Evolutionary conservation across 768 basidiomycete genomes (phyloP).

Genomic region (Tephrocybe rancida): DNA sequence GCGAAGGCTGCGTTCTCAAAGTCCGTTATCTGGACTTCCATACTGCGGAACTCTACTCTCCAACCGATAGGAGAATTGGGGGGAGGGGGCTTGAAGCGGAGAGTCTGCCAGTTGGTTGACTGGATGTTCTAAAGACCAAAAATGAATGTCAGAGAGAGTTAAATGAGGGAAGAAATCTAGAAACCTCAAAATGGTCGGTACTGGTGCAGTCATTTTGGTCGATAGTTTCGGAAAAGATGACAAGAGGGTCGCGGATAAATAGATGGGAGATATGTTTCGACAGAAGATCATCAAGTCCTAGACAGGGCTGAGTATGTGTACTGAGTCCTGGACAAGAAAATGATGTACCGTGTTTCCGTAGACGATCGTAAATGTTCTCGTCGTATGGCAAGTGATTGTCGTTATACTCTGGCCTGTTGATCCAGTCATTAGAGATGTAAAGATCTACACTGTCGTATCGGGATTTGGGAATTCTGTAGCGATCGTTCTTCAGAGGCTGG

Average conservation of each 20-base stretch:
- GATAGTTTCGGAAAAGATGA: slow-evolving; percentile 92
- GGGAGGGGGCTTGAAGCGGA: slow-evolving; percentile 98
- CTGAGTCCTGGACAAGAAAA: neutral
- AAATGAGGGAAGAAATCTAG: slow-evolving; percentile 8
- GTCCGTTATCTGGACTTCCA: slow-evolving; percentile 99
- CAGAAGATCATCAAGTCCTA: slow-evolving; percentile 85
- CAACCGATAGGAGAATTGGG: slow-evolving; percentile 92
- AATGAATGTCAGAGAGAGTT: neutral
- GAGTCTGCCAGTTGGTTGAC: slow-evolving; percentile 99
- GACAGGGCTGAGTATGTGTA: neutral
- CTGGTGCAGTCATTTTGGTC: slow-evolving; percentile 88
- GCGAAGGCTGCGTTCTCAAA: slow-evolving; percentile 99
- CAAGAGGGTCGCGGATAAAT: slow-evolving; percentile 97
- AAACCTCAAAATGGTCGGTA: slow-evolving; percentile 94
- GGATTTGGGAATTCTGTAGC: slow-evolving; percentile 89
- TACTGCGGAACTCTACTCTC: slow-evolving; percentile 97
- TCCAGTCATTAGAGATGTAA: slow-evolving; percentile 86
- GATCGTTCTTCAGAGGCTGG: slow-evolving; percentile 77
- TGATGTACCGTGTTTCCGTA: slow-evolving; percentile 73
- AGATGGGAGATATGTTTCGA: slow-evolving; percentile 93
- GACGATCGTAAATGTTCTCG: slow-evolving; percentile 66
- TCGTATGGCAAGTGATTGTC: slow-evolving; percentile 85
- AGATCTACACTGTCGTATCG: slow-evolving; percentile 96
- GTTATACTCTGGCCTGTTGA: slow-evolving; percentile 92
- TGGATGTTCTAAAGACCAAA: slow-evolving; percentile 77